Evolutionary conservation across 306 rosid species (phyloP), one percentile per base, ranked within the genome.

Genomic region (Begonia peltatifolia): DNA sequence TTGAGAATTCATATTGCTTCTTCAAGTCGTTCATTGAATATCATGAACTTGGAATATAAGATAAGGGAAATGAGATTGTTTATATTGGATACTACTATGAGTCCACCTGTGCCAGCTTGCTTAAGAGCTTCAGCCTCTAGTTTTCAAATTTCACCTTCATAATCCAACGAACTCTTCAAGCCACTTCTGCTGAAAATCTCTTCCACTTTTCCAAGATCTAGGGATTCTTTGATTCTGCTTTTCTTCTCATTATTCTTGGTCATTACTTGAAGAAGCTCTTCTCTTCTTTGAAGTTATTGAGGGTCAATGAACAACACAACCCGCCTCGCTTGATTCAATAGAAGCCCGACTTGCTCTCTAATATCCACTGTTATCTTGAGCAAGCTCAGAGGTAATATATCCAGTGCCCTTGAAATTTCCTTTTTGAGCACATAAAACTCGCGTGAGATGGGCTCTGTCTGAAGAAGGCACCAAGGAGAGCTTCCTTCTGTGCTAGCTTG

Each of bases 61-160:
- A 85, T 80, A 2, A 90, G 65, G 22, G 94, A 76, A 44, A 83
- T 71, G 48, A 90, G 85, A 61, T 83, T 85, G 60, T 80, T 75
- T 58, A 90, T 73, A 43, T 82, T 82, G 23, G 94, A 85, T 5
- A 85, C 87, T 54, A 68, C 94, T 9, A 83, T 75, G 47, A 85
- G 63, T 53, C 95, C 97, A 41, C 97, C 95, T 6, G 85, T 83
- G 12, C 97, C 95, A 22, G 95, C 97, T 64, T 90, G 94, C 56
- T 80, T 90, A 59, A 65, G 71, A 52, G 80, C 84, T 72, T 90
- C 97, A 17, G 63, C 72, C 67, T 83, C 87, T 20, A 90, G 83
- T 72, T 83, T 90, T 12, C 68, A 74, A n/a, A 73, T 73, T 61
- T 90, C 97, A 49, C 69, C 74, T 53, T 76, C 87, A 54, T 84